Base-by-base conservation (phyloP, 768 basidiomycete species). In the Daedalea quercina region DNA sequence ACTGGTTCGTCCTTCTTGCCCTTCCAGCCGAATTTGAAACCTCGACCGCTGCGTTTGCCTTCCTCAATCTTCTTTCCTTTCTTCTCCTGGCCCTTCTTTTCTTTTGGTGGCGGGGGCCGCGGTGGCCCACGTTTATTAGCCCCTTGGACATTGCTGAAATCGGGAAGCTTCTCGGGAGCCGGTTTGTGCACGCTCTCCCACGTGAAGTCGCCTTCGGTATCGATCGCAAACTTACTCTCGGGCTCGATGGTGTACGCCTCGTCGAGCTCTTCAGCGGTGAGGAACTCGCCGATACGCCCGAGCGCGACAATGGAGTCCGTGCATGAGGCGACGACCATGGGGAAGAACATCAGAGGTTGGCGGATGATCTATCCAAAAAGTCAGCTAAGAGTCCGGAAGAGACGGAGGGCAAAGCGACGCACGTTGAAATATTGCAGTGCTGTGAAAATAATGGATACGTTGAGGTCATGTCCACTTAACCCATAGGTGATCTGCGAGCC, bases 341-440 rank as follows among this genome's bases (percentile, higher is more conserved):
- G 84, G 50, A 85, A 67, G 50, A 79, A 65, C n/a, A 76, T 60
- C 19, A 86, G 70, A 2, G 84, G 84, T 7, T 67, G 60, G n/a
- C 80, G 78, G 58, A 84, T 77, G 53, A 80, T 76, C 81, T 82
- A 52, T 9, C 3, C 15, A 2, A 26, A 26, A 2, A 22, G 3
- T 8, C 6, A n/a, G 28, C 28, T 37, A 1, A 23, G 44, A 17
- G 17, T 40, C 11, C 19, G 62, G 72, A 24, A 24, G 17, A 31
- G n/a, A 9, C 15, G 31, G 44, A 33, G 22, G 25, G 34, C 20
- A 13, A 33, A 20, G 72, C 2, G 90, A 47, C 94, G 72, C 33
- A 96, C 72, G 60, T 85, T 88, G 76, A 96, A 96, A 19, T 92
- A 74, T 0, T 87, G 84, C 44, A 98, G 73, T 22, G 91, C 91